A percentile compares a stretch with the other conserved stretches of the same genome.
Conservation (phyloP, 768 basidiomycete species). For the Xerocomus spinulosus region DNA sequence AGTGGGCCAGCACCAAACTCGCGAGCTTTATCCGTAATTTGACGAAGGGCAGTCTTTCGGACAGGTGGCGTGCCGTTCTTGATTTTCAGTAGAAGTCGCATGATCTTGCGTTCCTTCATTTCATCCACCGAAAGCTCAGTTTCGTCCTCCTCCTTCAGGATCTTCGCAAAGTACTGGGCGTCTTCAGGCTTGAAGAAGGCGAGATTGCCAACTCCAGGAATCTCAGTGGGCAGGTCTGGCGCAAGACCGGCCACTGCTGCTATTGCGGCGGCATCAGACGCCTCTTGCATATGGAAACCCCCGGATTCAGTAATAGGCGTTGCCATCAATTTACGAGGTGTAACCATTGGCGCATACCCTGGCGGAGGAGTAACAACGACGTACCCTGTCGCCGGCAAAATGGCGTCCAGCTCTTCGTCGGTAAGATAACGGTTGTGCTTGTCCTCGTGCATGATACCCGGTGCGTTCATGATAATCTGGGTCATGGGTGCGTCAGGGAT, state of each 20-base stretch:
- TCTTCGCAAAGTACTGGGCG: conserved; percentile 96
- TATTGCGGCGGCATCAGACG: conserved; percentile 82
- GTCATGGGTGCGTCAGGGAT: conserved; percentile 65
- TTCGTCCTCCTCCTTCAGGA: conserved; percentile 93
- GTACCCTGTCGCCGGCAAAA: conserved; percentile 86
- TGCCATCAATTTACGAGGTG: conserved; percentile 60
- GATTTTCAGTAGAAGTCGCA: conserved; percentile 96
- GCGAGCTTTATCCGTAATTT: conserved; percentile 98
- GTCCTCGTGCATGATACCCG: conserved; percentile 81
- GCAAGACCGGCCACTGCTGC: conserved; percentile 91
- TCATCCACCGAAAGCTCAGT: conserved; percentile 90
- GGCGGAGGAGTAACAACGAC: conserved; percentile 89
- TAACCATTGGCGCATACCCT: conserved; percentile 79
- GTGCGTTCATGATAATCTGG: conserved; percentile 85
- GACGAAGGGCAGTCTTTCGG: conserved; percentile 93
- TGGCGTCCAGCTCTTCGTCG: conserved; percentile 91
- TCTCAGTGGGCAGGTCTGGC: conserved; percentile 93
- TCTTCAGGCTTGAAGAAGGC: conserved; percentile 99
- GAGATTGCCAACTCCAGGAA: conserved; percentile 93
- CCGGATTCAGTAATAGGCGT: conserved; percentile 47
- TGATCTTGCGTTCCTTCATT: conserved; percentile 99
- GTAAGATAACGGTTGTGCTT: conserved; percentile 94
- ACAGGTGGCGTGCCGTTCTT: conserved; percentile 99
- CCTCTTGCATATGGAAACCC: conserved; percentile 96
- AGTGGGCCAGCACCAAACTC: conserved; percentile 97